phyloP scores from a whole-genome alignment of 1,284 basidiomycete genomes.

The Lignosus rhinocerotis region DNA sequence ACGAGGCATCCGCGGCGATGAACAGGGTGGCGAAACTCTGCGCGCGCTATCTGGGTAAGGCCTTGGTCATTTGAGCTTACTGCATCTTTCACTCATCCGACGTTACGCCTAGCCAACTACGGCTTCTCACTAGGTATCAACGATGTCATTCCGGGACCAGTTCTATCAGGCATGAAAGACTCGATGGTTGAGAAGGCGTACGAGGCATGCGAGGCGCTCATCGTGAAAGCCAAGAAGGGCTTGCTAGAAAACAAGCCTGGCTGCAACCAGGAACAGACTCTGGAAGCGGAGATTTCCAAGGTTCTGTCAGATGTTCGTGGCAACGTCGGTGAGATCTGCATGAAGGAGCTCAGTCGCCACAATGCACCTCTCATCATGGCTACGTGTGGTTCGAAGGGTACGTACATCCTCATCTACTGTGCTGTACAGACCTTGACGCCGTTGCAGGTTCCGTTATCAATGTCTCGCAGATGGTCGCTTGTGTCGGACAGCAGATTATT shows the following conservation, averaged over 20 bases:
- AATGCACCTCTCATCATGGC: slow-evolving; percentile 99
- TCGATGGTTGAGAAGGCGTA: slow-evolving; percentile 89
- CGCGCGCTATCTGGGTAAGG: slow-evolving; percentile 87
- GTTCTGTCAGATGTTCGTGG: slow-evolving; percentile 94
- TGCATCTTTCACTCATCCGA: background rate
- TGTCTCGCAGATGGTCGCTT: slow-evolving; percentile 99
- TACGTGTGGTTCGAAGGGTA: slow-evolving; percentile 97
- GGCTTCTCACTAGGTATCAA: slow-evolving; percentile 99
- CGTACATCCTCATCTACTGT: background rate
- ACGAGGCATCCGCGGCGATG: slow-evolving; percentile 96
- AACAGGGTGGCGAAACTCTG: slow-evolving; percentile 95
- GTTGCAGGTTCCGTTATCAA: slow-evolving; percentile 93
- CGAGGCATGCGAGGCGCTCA: slow-evolving; percentile 83
- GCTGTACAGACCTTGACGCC: background rate
- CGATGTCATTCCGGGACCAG: slow-evolving; percentile 95
- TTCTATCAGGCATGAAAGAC: slow-evolving; percentile 83
- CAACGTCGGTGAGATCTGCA: slow-evolving; percentile 96
- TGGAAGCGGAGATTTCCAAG: slow-evolving; percentile 94
- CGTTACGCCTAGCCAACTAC: slow-evolving; percentile 74
- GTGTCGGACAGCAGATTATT: slow-evolving; percentile 99
- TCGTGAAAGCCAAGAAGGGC: slow-evolving; percentile 89
- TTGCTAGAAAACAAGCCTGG: slow-evolving; percentile 95
- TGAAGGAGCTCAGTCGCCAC: slow-evolving; percentile 94
- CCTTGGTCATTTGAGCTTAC: background rate
- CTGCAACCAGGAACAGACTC: slow-evolving; percentile 95